Percentiles rank a stretch among this genome's conserved stretches.
Conservation (phyloP, 441 rosid species). For the Capsella rubella region DNA sequence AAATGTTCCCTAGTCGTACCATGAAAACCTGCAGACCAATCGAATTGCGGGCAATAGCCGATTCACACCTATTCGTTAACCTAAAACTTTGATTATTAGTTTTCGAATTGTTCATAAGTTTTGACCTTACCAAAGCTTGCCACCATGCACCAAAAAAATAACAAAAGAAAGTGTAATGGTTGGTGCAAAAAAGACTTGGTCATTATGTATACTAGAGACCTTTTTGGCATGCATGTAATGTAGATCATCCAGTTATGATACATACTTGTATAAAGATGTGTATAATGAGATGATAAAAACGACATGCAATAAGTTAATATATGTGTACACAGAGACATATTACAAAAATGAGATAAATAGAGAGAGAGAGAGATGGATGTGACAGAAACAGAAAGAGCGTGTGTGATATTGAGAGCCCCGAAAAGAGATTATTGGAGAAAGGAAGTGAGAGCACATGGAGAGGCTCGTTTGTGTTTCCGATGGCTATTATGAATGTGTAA, state of each 20-base stretch:
- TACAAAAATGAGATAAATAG: not conserved
- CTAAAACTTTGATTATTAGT: not conserved
- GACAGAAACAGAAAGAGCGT: conserved; percentile 44
- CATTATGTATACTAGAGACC: not conserved
- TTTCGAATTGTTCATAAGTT: too few species aligned
- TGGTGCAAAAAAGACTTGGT: not conserved
- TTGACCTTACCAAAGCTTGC: too few species aligned
- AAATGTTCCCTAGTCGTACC: conserved; percentile 43
- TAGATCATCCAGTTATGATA: not conserved
- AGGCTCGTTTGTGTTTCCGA: conserved; percentile 44
- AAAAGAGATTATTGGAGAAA: conserved; percentile 44
- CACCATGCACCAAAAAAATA: too few species aligned
- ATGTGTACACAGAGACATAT: not conserved
- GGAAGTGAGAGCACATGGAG: conserved; percentile 46
- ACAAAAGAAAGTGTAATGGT: too few species aligned
- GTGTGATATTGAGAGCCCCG: conserved; percentile 42
- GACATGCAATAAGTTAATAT: conserved; percentile 24
- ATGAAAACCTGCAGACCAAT: conserved; percentile 43
- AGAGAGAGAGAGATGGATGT: conserved; percentile 18
- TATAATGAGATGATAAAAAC: not conserved
- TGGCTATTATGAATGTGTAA: conserved; percentile 5
- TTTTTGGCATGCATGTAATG: conserved; percentile 8
- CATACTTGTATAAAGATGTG: not conserved
- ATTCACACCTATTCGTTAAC: conserved; percentile 15
- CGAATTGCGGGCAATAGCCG: conserved; percentile 37